These are phyloP conservation scores for Sedum album DNA, from an alignment of 164 flowering plant species.

Conservation along the genomic window DNA sequence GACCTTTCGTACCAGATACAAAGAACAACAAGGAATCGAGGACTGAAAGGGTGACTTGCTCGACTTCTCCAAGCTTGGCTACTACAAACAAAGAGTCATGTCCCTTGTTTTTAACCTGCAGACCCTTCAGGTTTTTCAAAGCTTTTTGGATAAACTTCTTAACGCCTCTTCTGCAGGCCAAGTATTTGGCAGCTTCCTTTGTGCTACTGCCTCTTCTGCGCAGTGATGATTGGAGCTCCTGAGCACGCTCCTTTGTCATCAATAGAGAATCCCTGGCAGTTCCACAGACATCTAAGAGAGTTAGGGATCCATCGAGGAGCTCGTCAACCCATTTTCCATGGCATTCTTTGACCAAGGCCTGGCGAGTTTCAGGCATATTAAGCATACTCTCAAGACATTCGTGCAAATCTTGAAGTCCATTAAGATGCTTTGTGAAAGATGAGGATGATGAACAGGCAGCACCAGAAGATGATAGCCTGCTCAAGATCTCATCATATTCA, in stretches of 20 bases:
- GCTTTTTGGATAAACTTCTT: slow-evolving; percentile 12
- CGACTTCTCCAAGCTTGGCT: slow-evolving; percentile 16
- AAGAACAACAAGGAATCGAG: slow-evolving; percentile 13
- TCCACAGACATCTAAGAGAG: slow-evolving; percentile 21
- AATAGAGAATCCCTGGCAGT: slow-evolving; percentile 13
- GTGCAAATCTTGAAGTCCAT: slow-evolving; percentile 22
- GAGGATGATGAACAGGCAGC: slow-evolving; percentile 17
- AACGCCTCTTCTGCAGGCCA: slow-evolving; percentile 8
- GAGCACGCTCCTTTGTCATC: slow-evolving; percentile 11
- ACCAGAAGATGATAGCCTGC: slow-evolving; percentile 15
- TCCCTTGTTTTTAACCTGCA: background rate
- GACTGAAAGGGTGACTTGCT: slow-evolving; percentile 12
- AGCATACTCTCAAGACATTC: slow-evolving; percentile 21
- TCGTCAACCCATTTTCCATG: slow-evolving; percentile 9
- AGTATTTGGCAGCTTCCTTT: background rate
- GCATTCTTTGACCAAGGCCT: slow-evolving; percentile 11
- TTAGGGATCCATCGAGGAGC: slow-evolving; percentile 19
- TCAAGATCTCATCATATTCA: slow-evolving; percentile 17
- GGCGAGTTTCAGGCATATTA: slow-evolving; percentile 17
- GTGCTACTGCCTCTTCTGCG: slow-evolving; percentile 5
- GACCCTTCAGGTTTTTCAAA: background rate
- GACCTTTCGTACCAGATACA: slow-evolving; percentile 12
- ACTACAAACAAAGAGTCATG: background rate
- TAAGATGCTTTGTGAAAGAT: slow-evolving; percentile 13
- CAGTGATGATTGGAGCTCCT: slow-evolving; percentile 2